phyloP scores from a whole-genome alignment of 257 asterid genomes.

The Nemophila menziesii region DNA sequence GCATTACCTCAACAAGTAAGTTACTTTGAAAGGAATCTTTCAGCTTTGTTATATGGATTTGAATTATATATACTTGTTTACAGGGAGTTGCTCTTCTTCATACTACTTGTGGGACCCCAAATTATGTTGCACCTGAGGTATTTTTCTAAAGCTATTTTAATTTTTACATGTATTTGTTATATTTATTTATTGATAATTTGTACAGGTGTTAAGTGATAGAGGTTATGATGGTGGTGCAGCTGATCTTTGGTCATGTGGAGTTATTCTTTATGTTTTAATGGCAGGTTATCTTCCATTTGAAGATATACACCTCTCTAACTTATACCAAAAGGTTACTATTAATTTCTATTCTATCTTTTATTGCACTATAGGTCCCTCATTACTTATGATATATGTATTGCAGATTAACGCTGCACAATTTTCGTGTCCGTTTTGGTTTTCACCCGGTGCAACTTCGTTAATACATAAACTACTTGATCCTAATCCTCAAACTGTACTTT shows the following conservation, averaged over 20 bases:
- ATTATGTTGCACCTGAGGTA: constrained; percentile 98
- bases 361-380: no score
- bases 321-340: constrained; percentile 68
- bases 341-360: no score
- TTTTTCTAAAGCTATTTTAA: no score
- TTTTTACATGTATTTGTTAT: constrained; percentile 8
- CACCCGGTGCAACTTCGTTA: constrained; percentile 56
- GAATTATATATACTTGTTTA: neutral
- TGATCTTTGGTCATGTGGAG: constrained; percentile 96
- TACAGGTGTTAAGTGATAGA: constrained; percentile 57
- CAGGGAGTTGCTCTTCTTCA: constrained; percentile 95
- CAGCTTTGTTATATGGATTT: neutral
- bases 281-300: constrained; percentile 89
- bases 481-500: constrained; percentile 58
- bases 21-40: constrained; percentile 9
- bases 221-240: constrained; percentile 99
- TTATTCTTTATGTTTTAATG: constrained; percentile 75
- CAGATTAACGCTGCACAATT: constrained; percentile 83
- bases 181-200: neutral
- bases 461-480: constrained; percentile 73
- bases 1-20: constrained; percentile 83
- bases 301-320: constrained; percentile 55
- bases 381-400: constrained; percentile 10
- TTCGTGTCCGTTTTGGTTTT: constrained; percentile 84
- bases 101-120: constrained; percentile 96